phyloP scores from a whole-genome alignment of 2,329 filamentous ascomycete species.

The Botrytis medusae region DNA sequence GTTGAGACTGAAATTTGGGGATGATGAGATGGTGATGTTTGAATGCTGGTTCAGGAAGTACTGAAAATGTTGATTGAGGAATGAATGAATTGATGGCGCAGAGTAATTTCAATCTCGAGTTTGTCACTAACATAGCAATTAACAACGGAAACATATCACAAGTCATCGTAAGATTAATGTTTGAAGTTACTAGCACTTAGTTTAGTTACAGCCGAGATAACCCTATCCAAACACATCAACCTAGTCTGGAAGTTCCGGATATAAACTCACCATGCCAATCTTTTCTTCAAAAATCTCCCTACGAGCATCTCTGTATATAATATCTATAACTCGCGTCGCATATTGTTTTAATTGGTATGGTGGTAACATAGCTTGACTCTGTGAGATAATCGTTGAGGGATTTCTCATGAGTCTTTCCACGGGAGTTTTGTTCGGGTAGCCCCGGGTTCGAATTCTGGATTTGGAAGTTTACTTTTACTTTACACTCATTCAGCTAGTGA shows the following conservation, averaged over 20 bases:
- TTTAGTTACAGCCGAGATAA: neutral
- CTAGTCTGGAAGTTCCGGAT: neutral
- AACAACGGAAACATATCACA: neutral
- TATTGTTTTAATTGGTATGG: too few relatives aligned
- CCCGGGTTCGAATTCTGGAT: neutral
- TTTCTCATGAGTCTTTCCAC: neutral
- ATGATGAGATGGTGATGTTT: neutral
- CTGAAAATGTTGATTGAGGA: neutral
- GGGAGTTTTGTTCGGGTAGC: too few relatives aligned
- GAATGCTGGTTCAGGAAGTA: neutral
- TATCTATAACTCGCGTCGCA: neutral
- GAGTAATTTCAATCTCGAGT: neutral
- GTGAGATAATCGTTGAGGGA: neutral
- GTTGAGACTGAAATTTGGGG: neutral
- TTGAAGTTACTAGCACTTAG: neutral
- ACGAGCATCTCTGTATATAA: neutral
- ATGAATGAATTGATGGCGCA: rapidly evolving
- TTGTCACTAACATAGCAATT: neutral
- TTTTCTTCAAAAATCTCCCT: neutral
- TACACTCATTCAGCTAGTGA: neutral
- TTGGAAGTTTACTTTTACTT: neutral
- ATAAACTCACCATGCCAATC: neutral
- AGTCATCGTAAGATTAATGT: neutral
- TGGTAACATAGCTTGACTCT: neutral
- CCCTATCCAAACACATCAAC: neutral